Conservation (phyloP, 1,139 yeast genomes). For the Saccharomyces pastorianus region DNA sequence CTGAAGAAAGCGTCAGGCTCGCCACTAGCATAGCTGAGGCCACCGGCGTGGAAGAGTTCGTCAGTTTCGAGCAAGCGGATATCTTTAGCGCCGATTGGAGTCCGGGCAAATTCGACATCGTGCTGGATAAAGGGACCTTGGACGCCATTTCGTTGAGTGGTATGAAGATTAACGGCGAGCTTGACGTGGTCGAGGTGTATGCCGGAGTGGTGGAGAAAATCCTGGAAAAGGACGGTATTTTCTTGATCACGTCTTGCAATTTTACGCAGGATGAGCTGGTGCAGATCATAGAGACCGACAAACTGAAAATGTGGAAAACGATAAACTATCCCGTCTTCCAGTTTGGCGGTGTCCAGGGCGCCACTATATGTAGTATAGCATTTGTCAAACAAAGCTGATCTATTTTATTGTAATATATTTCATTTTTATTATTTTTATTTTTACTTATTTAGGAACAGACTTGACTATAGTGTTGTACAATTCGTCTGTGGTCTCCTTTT, state of each 20-base stretch:
- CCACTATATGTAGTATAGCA: slow-evolving; percentile 80
- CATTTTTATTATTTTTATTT: not conserved
- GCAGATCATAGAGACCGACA: slow-evolving; percentile 40
- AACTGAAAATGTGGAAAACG: slow-evolving; percentile 49
- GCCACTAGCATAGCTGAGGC: slow-evolving; percentile 50
- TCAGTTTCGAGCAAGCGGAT: slow-evolving; percentile 39
- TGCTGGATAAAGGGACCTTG: slow-evolving; percentile 88
- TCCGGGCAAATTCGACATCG: slow-evolving; percentile 51
- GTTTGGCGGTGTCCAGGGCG: slow-evolving; percentile 84
- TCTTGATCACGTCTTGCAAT: slow-evolving; percentile 89
- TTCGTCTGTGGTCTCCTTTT: slow-evolving; percentile 51
- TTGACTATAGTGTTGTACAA: slow-evolving; percentile 46
- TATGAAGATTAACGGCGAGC: slow-evolving; percentile 30
- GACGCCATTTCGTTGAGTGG: slow-evolving; percentile 93
- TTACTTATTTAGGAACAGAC: slow-evolving; percentile 14
- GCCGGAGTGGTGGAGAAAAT: slow-evolving; percentile 51
- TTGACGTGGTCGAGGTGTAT: slow-evolving; percentile 45
- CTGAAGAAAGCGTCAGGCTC: slow-evolving; percentile 67
- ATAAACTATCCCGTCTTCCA: slow-evolving; percentile 72
- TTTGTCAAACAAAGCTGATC: slow-evolving; percentile 39
- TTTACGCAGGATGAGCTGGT: slow-evolving; percentile 74
- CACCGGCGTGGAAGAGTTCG: slow-evolving; percentile 35
- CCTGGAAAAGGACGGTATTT: slow-evolving; percentile 48
- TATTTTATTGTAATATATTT: not conserved
- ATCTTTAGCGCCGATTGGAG: slow-evolving; percentile 32